Evolutionary conservation across 768 basidiomycete genomes (phyloP).

Genomic region (Phylloporus sp.): DNA sequence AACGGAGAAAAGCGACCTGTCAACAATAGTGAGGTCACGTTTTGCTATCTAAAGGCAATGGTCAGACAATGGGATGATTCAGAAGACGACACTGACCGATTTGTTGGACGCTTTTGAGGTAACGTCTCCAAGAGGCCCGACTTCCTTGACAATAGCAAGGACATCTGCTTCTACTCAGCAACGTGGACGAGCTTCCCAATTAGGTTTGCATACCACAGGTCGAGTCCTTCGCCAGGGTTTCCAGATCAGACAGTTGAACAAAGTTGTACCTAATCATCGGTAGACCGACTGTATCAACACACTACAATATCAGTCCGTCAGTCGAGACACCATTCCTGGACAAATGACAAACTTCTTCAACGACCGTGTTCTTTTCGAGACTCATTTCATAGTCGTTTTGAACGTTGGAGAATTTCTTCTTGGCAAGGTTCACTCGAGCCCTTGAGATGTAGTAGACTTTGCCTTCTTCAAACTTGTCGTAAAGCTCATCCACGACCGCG

Average conservation of each 20-base stretch:
- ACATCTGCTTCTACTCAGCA: slow-evolving; percentile 56
- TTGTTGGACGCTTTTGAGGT: slow-evolving; percentile 66
- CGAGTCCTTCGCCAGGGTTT: slow-evolving; percentile 70
- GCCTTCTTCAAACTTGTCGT: slow-evolving; percentile 82
- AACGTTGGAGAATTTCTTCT: slow-evolving; percentile 92
- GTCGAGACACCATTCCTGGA: not conserved
- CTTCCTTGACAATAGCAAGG: slow-evolving; percentile 81
- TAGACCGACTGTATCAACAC: slow-evolving; percentile 69
- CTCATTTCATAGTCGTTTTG: slow-evolving; percentile 90
- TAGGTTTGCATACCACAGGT: slow-evolving; percentile 60
- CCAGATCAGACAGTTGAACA: slow-evolving; percentile 57
- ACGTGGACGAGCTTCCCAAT: not conserved
- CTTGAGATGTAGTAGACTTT: slow-evolving; percentile 91
- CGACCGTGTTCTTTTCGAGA: slow-evolving; percentile 78
- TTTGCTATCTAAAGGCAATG: slow-evolving; percentile 61
- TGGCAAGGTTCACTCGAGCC: slow-evolving; percentile 90
- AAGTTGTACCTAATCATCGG: slow-evolving; percentile 88
- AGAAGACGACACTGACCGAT: slow-evolving; percentile 38
- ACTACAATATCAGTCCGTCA: slow-evolving; percentile 44
- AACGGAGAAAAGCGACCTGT: slow-evolving; percentile 72
- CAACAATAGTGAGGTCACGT: slow-evolving; percentile 86
- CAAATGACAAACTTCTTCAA: slow-evolving; percentile 65
- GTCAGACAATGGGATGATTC: slow-evolving; percentile 1
- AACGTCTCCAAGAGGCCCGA: slow-evolving; percentile 63
- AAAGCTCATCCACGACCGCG: slow-evolving; percentile 74